A percentile compares a stretch with the other conserved stretches of the same genome.
Evolutionary conservation across 2,329 filamentous ascomycete genomes (phyloP).

Genomic region (Penicillium palitans): DNA sequence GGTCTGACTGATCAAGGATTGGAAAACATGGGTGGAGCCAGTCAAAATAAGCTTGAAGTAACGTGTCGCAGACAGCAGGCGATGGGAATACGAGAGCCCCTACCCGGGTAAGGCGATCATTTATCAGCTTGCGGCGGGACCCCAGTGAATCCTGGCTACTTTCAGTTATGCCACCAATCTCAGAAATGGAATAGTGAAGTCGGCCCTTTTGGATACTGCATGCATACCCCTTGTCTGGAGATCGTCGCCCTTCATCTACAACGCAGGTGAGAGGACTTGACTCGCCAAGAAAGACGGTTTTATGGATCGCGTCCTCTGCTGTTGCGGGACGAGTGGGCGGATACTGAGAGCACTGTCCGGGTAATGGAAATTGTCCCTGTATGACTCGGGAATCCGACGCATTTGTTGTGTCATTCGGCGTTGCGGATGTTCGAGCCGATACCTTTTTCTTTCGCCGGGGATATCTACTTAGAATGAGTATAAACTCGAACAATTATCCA

Average conservation of each 20-base stretch:
- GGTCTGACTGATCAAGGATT: slow-evolving; percentile 51
- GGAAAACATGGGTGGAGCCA: slow-evolving; percentile 61
- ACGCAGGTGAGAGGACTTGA: slow-evolving; percentile 54
- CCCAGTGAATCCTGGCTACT: slow-evolving; percentile 22
- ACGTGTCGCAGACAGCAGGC: slow-evolving; percentile 42
- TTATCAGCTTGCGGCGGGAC: slow-evolving; percentile 33
- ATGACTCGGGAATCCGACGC: not conserved
- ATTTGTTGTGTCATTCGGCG: not conserved
- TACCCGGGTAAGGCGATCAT: slow-evolving; percentile 32
- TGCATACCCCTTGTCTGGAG: slow-evolving; percentile 32
- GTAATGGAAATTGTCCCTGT: slow-evolving; percentile 2
- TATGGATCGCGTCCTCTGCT: slow-evolving; percentile 17
- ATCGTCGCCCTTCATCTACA: slow-evolving; percentile 41
- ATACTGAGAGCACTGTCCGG: slow-evolving; percentile 10
- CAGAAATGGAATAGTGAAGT: slow-evolving; percentile 40
- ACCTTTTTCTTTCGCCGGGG: slow-evolving; percentile 24
- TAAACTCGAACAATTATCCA: not conserved
- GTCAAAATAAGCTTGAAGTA: slow-evolving; percentile 55
- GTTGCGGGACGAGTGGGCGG: slow-evolving; percentile 2
- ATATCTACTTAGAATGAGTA: slow-evolving; percentile 17
- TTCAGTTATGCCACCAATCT: slow-evolving; percentile 17
- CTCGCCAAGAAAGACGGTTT: slow-evolving; percentile 49
- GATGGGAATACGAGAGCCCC: slow-evolving; percentile 51
- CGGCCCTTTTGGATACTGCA: slow-evolving; percentile 37
- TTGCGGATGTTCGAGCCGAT: not conserved